phyloP scores from a whole-genome alignment of 2,329 filamentous ascomycete genomes.

The Stachybotrys elegans region DNA sequence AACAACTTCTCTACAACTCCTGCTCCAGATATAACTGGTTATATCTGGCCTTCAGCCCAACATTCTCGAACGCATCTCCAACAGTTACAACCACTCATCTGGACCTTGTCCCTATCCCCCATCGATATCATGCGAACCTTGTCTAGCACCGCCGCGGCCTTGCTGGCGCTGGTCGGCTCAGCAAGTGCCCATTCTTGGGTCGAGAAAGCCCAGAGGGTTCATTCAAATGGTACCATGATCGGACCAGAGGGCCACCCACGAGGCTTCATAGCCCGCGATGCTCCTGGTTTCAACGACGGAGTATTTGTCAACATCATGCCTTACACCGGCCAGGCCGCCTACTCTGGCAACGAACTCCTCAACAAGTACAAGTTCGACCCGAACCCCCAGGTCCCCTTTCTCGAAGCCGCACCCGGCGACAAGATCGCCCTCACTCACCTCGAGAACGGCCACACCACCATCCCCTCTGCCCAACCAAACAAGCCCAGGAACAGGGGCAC shows the following conservation, averaged over 20 bases:
- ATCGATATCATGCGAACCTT: too few species aligned
- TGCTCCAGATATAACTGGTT: too few species aligned
- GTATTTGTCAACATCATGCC: constrained; percentile 62
- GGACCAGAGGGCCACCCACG: constrained; percentile 71
- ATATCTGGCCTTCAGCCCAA: too few species aligned
- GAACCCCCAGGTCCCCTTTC: constrained; percentile 53
- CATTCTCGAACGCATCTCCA: too few species aligned
- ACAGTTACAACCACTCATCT: too few species aligned
- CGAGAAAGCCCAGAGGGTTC: constrained; percentile 68
- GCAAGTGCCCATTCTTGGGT: constrained; percentile 72
- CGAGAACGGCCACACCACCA: constrained; percentile 73
- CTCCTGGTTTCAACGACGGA: constrained; percentile 51
- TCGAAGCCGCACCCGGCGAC: constrained; percentile 56
- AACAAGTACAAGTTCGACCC: constrained; percentile 28
- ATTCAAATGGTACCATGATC: constrained; percentile 66
- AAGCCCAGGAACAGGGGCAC: constrained; percentile 64
- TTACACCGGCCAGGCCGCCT: constrained; percentile 53
- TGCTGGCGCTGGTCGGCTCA: constrained; percentile 25
- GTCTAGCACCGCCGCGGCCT: constrained; percentile 13
- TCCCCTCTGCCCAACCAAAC: constrained; percentile 47
- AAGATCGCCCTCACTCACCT: constrained; percentile 62
- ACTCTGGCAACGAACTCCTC: constrained; percentile 53
- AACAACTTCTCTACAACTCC: too few species aligned
- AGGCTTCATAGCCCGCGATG: constrained; percentile 56
- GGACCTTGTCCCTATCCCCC: too few species aligned